Percentiles rank a stretch among this genome's conserved stretches.
phyloP scores from a whole-genome alignment of 2,329 filamentous ascomycete genomes.

The Exophiala spinifera region DNA sequence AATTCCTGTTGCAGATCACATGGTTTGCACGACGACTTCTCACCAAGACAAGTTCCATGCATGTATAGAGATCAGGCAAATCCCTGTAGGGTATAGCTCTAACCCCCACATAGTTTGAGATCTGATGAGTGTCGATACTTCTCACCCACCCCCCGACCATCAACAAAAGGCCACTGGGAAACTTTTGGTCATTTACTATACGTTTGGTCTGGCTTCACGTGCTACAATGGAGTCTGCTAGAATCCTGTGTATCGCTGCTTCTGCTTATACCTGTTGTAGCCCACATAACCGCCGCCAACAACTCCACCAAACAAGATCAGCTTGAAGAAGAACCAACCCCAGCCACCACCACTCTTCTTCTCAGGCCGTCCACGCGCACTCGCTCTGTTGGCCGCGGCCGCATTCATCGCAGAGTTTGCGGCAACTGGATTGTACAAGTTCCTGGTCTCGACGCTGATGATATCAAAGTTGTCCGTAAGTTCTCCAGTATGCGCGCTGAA shows the following conservation, averaged over 20 bases:
- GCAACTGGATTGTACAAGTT: constrained; percentile 71
- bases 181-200: background rate
- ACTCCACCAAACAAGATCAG: constrained; percentile 70
- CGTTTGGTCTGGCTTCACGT: background rate
- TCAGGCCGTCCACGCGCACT: constrained; percentile 28
- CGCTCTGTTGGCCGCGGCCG: constrained; percentile 24
- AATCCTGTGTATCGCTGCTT: constrained; percentile 45
- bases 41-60: too few species aligned
- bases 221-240: constrained; percentile 17
- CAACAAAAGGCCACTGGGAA: background rate
- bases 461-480: constrained; percentile 96
- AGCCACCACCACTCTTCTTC: constrained; percentile 49
- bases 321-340: constrained; percentile 77
- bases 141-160: too few species aligned
- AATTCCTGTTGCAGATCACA: too few species aligned
- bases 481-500: constrained; percentile 81
- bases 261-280: constrained; percentile 77
- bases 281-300: constrained; percentile 73
- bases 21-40: too few species aligned
- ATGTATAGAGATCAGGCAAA: too few species aligned
- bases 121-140: too few species aligned
- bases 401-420: constrained; percentile 28
- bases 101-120: too few species aligned
- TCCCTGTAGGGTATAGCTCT: too few species aligned
- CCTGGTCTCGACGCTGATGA: constrained; percentile 78